phyloP scores from a whole-genome alignment of 192 early-diverging fungal genomes.

The Entomortierella chlamydospora region DNA sequence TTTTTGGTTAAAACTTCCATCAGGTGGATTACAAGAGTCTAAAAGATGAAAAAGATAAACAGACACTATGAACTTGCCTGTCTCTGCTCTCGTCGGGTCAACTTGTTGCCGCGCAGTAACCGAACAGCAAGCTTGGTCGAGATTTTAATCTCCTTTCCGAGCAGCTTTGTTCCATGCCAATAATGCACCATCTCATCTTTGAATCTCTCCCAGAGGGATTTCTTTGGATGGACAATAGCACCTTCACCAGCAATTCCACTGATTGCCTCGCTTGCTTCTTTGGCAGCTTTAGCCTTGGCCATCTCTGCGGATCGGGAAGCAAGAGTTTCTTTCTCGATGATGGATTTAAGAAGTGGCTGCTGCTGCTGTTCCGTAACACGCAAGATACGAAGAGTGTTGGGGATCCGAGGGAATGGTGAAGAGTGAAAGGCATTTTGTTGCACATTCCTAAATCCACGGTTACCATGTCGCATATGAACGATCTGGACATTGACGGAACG shows the following conservation, averaged over 20 bases:
- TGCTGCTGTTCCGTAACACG: constrained; percentile 30
- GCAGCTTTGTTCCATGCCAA: constrained; percentile 93
- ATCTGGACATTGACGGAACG: constrained; percentile 43
- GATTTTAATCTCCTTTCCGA: constrained; percentile 89
- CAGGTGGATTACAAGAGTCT: no score
- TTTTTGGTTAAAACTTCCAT: no score
- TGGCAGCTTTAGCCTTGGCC: constrained; percentile 52
- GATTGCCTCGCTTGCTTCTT: constrained; percentile 38
- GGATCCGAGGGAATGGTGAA: constrained; percentile 47
- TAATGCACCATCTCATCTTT: constrained; percentile 93
- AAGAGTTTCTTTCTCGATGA: constrained; percentile 52
- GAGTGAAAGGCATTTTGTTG: constrained; percentile 34
- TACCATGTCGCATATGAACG: constrained; percentile 17
- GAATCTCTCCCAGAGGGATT: constrained; percentile 79
- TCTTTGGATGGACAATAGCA: constrained; percentile 58
- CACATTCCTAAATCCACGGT: not conserved
- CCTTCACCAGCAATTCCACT: constrained; percentile 41
- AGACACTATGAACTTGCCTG: constrained; percentile 61
- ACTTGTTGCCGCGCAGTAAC: constrained; percentile 78
- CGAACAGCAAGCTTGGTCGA: constrained; percentile 84
- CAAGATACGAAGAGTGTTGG: constrained; percentile 35
- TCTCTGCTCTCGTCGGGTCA: constrained; percentile 89
- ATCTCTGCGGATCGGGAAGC: constrained; percentile 51
- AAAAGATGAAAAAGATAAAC: not conserved
- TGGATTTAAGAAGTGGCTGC: constrained; percentile 34